phyloP scores from a whole-genome alignment of 805 yeast genomes.

The Yarrowia sp. region DNA sequence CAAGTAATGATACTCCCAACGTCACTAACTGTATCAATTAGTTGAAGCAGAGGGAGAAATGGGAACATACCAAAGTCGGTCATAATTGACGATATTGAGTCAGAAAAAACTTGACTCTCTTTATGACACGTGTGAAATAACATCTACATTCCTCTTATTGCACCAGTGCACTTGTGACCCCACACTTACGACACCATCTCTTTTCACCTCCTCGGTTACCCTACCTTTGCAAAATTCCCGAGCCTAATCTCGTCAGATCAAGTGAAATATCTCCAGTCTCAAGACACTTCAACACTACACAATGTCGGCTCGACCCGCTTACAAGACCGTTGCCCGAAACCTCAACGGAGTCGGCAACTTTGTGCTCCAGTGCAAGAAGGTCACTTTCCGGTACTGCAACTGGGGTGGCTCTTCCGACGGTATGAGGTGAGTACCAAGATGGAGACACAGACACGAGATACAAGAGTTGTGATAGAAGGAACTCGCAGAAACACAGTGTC shows the following conservation, averaged over 20 bases:
- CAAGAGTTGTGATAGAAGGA: no score
- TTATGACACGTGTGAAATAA: no score
- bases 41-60: no score
- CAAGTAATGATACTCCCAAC: no score
- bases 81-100: no score
- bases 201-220: neutral
- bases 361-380: constrained; percentile 64
- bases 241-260: constrained; percentile 33
- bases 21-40: no score
- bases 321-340: constrained; percentile 40
- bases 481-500: no score
- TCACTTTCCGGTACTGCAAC: constrained; percentile 84
- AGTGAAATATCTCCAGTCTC: constrained; percentile 17
- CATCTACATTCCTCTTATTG: no score
- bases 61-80: no score
- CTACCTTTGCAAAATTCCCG: constrained; percentile 38
- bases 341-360: constrained; percentile 51
- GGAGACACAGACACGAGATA: neutral
- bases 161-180: no score
- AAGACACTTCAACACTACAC: neutral
- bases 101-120: no score
- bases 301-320: constrained; percentile 37
- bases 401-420: constrained; percentile 96
- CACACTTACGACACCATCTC: no score
- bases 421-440: constrained; percentile 52